Conservation (phyloP, 2,329 filamentous ascomycete species). For the Aureobasidium melanogenum region DNA sequence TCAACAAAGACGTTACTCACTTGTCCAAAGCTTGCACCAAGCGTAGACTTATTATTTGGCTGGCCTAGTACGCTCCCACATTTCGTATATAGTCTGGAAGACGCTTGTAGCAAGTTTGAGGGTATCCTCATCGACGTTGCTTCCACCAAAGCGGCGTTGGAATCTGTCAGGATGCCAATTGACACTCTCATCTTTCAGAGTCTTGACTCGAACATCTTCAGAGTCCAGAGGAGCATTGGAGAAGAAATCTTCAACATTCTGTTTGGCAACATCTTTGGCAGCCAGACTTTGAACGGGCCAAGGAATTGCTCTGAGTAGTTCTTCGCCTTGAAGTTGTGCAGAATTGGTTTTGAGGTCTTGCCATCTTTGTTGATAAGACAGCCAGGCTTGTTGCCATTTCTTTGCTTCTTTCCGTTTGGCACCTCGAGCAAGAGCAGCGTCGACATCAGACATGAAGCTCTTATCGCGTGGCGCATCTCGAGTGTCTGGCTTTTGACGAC, state of each 20-base stretch:
- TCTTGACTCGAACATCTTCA: slow-evolving; percentile 29
- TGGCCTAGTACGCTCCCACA: not conserved
- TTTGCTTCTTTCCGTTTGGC: slow-evolving; percentile 51
- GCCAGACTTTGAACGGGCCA: slow-evolving; percentile 66
- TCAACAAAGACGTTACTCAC: not conserved
- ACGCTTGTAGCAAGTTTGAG: slow-evolving; percentile 78
- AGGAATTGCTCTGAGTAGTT: slow-evolving; percentile 35
- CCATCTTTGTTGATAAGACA: slow-evolving; percentile 58
- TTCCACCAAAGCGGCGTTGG: slow-evolving; percentile 72
- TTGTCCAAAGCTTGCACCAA: no score
- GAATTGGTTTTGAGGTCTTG: slow-evolving; percentile 31
- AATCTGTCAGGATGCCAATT: slow-evolving; percentile 98
- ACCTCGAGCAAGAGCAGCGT: slow-evolving; percentile 59
- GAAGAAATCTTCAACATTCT: slow-evolving; percentile 62
- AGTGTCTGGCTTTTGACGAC: slow-evolving; percentile 38
- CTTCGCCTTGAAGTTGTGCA: not conserved
- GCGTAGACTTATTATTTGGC: not conserved
- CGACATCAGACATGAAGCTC: slow-evolving; percentile 36
- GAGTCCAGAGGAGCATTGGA: slow-evolving; percentile 38
- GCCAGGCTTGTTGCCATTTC: slow-evolving; percentile 54
- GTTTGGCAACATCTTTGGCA: slow-evolving; percentile 47
- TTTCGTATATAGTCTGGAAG: slow-evolving; percentile 63
- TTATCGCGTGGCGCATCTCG: slow-evolving; percentile 2
- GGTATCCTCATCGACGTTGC: slow-evolving; percentile 58
- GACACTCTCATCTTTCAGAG: slow-evolving; percentile 75